A percentile compares a stretch with the other conserved stretches of the same genome.
These are phyloP conservation scores for Ophiostoma tasmaniense DNA, from an alignment of 2,329 filamentous ascomycete genomes.

Conservation along the genomic window DNA sequence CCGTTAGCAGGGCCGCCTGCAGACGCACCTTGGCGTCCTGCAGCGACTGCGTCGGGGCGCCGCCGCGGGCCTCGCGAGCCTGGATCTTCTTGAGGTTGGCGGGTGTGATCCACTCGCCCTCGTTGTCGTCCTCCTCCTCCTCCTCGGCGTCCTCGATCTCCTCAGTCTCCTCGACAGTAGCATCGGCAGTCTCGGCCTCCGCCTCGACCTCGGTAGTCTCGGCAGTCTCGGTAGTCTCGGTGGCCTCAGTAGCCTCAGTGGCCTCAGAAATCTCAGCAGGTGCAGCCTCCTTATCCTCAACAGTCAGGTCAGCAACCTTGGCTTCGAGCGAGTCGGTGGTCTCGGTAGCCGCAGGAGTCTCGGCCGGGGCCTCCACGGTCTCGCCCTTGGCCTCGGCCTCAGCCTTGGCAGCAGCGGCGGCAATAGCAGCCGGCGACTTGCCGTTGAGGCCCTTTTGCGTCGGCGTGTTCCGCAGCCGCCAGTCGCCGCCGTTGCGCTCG, in stretches of 20 bases:
- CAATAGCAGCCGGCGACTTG: slow-evolving; percentile 40
- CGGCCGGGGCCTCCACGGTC: background rate
- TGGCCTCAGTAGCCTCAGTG: background rate
- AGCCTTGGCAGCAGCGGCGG: background rate
- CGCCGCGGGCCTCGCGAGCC: slow-evolving; percentile 49
- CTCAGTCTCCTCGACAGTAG: slow-evolving; percentile 28
- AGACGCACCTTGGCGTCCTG: slow-evolving; percentile 47
- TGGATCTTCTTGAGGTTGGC: slow-evolving; percentile 83
- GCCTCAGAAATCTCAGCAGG: slow-evolving; percentile 22
- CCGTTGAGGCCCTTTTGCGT: slow-evolving; percentile 73
- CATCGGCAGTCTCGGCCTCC: background rate
- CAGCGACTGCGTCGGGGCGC: slow-evolving; percentile 41
- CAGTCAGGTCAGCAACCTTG: slow-evolving; percentile 11
- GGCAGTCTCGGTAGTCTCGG: background rate
- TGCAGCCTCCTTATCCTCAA: background rate
- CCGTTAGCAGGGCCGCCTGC: slow-evolving; percentile 85
- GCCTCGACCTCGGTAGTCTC: background rate
- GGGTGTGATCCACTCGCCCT: slow-evolving; percentile 80
- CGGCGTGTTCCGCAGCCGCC: slow-evolving; percentile 69
- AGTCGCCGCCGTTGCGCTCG: slow-evolving; percentile 82
- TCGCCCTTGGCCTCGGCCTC: slow-evolving; percentile 6
- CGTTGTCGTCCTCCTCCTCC: slow-evolving; percentile 32
- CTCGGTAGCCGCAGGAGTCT: background rate
- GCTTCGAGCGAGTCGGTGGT: background rate
- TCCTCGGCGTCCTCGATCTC: slow-evolving; percentile 19